Conservation (phyloP, 768 basidiomycete genomes). For the Vishniacozyma victoriae region DNA sequence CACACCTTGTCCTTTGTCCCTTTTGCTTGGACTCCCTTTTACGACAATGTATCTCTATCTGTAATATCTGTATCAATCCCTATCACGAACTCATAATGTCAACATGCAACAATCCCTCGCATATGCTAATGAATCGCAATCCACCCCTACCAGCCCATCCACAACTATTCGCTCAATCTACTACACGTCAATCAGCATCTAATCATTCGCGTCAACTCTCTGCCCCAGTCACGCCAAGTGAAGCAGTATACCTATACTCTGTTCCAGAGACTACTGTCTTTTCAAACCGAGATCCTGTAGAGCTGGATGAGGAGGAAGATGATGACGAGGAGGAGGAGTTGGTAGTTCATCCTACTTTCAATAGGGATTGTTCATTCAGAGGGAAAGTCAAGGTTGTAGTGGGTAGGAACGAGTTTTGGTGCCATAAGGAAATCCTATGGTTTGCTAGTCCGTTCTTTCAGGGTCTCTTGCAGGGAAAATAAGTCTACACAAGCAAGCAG, state of each 20-base stretch:
- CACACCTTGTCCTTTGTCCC: too few species aligned
- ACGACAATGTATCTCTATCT: too few species aligned
- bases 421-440: slow-evolving; percentile 80
- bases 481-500: slow-evolving; percentile 8
- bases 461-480: slow-evolving; percentile 71
- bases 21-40: too few species aligned
- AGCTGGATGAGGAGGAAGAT: neutral
- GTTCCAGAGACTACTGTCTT: neutral
- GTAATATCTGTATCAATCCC: too few species aligned
- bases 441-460: slow-evolving; percentile 96
- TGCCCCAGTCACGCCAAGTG: slow-evolving; percentile 1
- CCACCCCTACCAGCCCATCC: slow-evolving; percentile 41
- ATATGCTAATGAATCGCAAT: slow-evolving; percentile 36
- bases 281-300: neutral
- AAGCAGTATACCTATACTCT: neutral
- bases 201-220: neutral
- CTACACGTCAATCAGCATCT: slow-evolving; percentile 15
- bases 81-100: too few species aligned
- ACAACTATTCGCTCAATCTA: slow-evolving; percentile 32
- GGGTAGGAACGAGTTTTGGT: slow-evolving; percentile 86
- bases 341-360: slow-evolving; percentile 75
- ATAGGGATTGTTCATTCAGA: slow-evolving; percentile 60
- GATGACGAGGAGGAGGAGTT: slow-evolving; percentile 50
- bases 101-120: slow-evolving; percentile 33
- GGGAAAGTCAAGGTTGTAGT: slow-evolving; percentile 89